Evolutionary conservation across 768 basidiomycete genomes (phyloP).

Genomic region (Rhodotorula kratochvilovae): DNA sequence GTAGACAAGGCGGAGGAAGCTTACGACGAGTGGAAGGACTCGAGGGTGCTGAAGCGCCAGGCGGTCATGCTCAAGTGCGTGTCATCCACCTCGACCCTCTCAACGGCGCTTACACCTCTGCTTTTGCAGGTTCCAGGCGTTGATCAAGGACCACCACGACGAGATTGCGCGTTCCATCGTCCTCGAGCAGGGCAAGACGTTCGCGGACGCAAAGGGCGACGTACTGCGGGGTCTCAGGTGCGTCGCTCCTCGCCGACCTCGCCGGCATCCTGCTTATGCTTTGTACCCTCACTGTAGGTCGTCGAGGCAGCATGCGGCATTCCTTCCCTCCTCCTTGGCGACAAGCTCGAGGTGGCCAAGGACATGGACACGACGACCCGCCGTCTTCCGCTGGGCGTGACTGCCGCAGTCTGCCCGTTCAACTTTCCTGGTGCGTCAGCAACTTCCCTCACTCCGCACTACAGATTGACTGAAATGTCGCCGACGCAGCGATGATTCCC

Average conservation of each 20-base stretch:
- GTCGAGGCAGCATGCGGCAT: slow-evolving; percentile 62
- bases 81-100: background rate
- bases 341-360: slow-evolving; percentile 85
- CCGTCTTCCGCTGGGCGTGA: slow-evolving; percentile 78
- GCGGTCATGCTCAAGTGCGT: slow-evolving; percentile 80
- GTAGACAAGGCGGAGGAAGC: slow-evolving; percentile 77
- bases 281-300: slow-evolving; percentile 52
- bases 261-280: too few relatives aligned
- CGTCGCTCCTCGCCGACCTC: slow-evolving; percentile 44
- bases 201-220: slow-evolving; percentile 91
- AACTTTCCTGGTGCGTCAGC: too few relatives aligned
- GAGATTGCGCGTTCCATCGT: slow-evolving; percentile 58
- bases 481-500: slow-evolving; percentile 89
- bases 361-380: slow-evolving; percentile 90
- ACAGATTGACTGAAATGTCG: too few relatives aligned
- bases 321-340: slow-evolving; percentile 78
- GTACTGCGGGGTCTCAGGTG: slow-evolving; percentile 70
- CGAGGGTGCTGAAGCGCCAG: slow-evolving; percentile 80
- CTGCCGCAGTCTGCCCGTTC: slow-evolving; percentile 61
- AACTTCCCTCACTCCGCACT: too few relatives aligned
- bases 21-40: slow-evolving; percentile 80
- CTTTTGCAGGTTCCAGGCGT: slow-evolving; percentile 77
- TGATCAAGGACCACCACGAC: slow-evolving; percentile 78
- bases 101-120: background rate
- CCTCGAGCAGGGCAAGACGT: slow-evolving; percentile 82